Evolutionary conservation across 768 basidiomycete species (phyloP).

Genomic region (Leccinum aurantiacum): DNA sequence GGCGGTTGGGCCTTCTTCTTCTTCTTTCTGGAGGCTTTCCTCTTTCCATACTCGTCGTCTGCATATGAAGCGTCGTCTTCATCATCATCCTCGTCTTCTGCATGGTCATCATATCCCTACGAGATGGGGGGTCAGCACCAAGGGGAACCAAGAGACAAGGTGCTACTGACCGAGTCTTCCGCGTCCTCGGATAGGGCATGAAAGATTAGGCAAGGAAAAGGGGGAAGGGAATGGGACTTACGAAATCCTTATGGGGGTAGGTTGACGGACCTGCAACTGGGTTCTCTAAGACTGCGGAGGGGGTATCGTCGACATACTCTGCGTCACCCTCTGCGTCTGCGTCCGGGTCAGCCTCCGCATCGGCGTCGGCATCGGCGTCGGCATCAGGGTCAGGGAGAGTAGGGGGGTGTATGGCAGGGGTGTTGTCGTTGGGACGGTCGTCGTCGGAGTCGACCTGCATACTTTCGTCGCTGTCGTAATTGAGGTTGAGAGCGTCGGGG

Average conservation of each 20-base stretch:
- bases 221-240: constrained; percentile 37
- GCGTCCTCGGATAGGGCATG: constrained; percentile 21
- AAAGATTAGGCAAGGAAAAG: constrained; percentile 2
- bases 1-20: constrained; percentile 46
- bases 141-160: constrained; percentile 10
- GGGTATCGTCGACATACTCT: constrained; percentile 39
- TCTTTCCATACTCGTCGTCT: constrained; percentile 73
- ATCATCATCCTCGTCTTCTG: constrained; percentile 59
- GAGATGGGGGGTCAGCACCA: constrained; percentile 37
- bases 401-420: constrained; percentile 19
- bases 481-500: constrained; percentile 49
- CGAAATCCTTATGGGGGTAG: constrained; percentile 59
- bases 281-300: constrained; percentile 38
- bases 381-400: constrained; percentile 32
- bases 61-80: constrained; percentile 79
- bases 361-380: constrained; percentile 50
- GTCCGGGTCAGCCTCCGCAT: constrained; percentile 57
- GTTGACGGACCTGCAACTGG: constrained; percentile 41
- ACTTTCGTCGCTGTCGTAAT: constrained; percentile 54
- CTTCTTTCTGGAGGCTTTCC: constrained; percentile 70
- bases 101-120: constrained; percentile 57
- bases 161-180: constrained; percentile 33
- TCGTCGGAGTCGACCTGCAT: constrained; percentile 72
- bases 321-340: constrained; percentile 43
- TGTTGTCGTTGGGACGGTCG: constrained; percentile 28